Conservation (phyloP, 352 stramenopile species). For the Phytophthora melonis region DNA sequence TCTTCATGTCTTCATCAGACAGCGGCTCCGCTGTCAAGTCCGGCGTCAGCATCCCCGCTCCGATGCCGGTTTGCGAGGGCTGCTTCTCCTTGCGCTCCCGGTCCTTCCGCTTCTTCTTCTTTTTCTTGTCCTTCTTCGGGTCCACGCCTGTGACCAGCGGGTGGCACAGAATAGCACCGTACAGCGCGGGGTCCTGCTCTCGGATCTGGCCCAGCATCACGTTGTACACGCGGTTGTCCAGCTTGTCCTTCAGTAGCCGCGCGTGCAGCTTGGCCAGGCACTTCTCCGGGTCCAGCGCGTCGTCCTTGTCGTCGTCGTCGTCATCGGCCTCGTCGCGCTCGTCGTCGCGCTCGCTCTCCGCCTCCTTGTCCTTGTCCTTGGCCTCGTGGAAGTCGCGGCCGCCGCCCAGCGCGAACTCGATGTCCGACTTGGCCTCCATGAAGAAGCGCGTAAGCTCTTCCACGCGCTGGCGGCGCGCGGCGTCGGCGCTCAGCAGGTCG, state of each 20-base stretch:
- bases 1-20: constrained; percentile 56
- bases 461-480: constrained; percentile 79
- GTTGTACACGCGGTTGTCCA: constrained; percentile 85
- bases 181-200: constrained; percentile 82
- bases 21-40: constrained; percentile 75
- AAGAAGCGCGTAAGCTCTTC: constrained; percentile 91
- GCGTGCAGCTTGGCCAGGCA: constrained; percentile 58
- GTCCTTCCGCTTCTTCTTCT: constrained; percentile 89
- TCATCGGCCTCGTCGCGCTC: constrained; percentile 68
- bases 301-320: constrained; percentile 61
- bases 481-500: constrained; percentile 79
- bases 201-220: constrained; percentile 80
- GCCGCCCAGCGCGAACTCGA: constrained; percentile 86
- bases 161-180: constrained; percentile 87
- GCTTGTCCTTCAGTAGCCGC: constrained; percentile 67
- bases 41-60: constrained; percentile 70
- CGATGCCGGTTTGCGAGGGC: constrained; percentile 39
- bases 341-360: constrained; percentile 71
- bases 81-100: constrained; percentile 80
- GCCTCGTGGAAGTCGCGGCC: constrained; percentile 72
- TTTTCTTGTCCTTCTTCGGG: constrained; percentile 82
- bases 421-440: constrained; percentile 92
- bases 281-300: constrained; percentile 50
- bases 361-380: constrained; percentile 78
- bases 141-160: constrained; percentile 83